Percentiles rank a stretch among this genome's conserved stretches.
phyloP scores from a whole-genome alignment of 225 moss, liverwort and hornwort species.

The Physcomitrium patens region DNA sequence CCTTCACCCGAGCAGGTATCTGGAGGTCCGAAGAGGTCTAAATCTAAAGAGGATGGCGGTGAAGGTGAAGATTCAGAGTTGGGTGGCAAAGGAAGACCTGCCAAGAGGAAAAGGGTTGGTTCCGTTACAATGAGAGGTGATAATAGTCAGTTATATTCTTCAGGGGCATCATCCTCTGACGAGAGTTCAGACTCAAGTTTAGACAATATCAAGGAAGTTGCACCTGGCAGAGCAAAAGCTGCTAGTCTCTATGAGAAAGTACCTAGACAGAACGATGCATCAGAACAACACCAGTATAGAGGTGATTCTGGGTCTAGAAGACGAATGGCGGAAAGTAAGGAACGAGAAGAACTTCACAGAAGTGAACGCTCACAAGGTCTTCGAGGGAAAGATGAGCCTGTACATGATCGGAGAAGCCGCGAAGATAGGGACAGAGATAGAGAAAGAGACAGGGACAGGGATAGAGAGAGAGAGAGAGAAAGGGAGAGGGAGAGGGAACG shows the following conservation, averaged over 20 bases:
- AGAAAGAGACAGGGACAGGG: too few species aligned
- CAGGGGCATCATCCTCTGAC: slow-evolving; percentile 63
- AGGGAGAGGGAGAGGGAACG: too few species aligned
- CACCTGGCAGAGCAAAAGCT: slow-evolving; percentile 54
- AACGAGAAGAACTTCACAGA: slow-evolving; percentile 41
- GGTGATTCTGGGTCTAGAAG: slow-evolving; percentile 49
- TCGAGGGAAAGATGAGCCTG: slow-evolving; percentile 58
- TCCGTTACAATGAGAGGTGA: slow-evolving; percentile 57
- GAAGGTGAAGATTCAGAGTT: slow-evolving; percentile 73
- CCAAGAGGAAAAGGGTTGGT: slow-evolving; percentile 72
- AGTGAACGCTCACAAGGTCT: slow-evolving; percentile 63
- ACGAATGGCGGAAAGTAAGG: slow-evolving; percentile 41
- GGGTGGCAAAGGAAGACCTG: slow-evolving; percentile 53
- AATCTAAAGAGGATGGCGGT: slow-evolving; percentile 59
- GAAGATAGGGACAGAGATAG: slow-evolving; percentile 60
- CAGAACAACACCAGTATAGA: slow-evolving; percentile 42
- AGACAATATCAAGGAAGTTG: slow-evolving; percentile 68
- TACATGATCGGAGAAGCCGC: slow-evolving; percentile 57
- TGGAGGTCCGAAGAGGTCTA: slow-evolving; percentile 75
- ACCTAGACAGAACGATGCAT: slow-evolving; percentile 54
- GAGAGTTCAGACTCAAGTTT: slow-evolving; percentile 71
- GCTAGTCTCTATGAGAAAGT: slow-evolving; percentile 51
- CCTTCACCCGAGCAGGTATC: slow-evolving; percentile 60
- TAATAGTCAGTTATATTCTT: slow-evolving; percentile 38
- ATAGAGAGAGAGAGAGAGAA: neutral